Evolutionary conservation across 139 green algal species (phyloP).

Genomic region (Volvox reticuliferus): DNA sequence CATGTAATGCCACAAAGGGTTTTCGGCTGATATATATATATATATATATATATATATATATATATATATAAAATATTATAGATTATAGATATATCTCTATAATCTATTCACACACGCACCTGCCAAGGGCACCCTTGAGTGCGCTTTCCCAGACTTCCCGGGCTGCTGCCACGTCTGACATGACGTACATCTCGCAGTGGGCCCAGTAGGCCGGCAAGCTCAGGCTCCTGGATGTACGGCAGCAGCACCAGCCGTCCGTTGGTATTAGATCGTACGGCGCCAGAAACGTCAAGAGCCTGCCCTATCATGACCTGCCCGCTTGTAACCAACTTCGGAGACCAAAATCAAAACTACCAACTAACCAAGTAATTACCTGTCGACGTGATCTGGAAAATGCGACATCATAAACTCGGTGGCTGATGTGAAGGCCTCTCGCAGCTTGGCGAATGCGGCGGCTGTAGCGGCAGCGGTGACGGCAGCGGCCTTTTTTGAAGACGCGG

Average conservation of each 20-base stretch:
- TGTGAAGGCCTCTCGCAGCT: slow-evolving; percentile 53
- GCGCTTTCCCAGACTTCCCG: slow-evolving; percentile 80
- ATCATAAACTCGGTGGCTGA: slow-evolving; percentile 56
- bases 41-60: too few species aligned
- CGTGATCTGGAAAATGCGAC: slow-evolving; percentile 71
- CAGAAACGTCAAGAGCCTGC: too few species aligned
- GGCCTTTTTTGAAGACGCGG: background rate
- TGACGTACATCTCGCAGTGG: slow-evolving; percentile 72
- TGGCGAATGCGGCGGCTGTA: background rate
- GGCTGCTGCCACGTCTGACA: slow-evolving; percentile 63
- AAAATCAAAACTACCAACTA: too few species aligned
- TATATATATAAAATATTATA: too few species aligned
- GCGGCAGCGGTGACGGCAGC: background rate
- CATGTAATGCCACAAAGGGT: too few species aligned
- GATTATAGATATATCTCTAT: too few species aligned
- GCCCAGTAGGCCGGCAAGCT: slow-evolving; percentile 78
- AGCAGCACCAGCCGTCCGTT: too few species aligned
- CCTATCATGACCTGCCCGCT: too few species aligned
- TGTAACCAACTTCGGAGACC: too few species aligned
- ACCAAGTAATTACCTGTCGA: slow-evolving; percentile 54
- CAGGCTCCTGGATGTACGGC: slow-evolving; percentile 30
- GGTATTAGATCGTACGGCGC: too few species aligned
- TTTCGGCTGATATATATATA: too few species aligned
- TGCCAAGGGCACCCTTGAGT: slow-evolving; percentile 64
- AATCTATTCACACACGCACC: slow-evolving; percentile 24